Percentiles rank a stretch among this genome's conserved stretches.
Conservation (phyloP, 2,329 filamentous ascomycete species). For the Fusarium sp. region DNA sequence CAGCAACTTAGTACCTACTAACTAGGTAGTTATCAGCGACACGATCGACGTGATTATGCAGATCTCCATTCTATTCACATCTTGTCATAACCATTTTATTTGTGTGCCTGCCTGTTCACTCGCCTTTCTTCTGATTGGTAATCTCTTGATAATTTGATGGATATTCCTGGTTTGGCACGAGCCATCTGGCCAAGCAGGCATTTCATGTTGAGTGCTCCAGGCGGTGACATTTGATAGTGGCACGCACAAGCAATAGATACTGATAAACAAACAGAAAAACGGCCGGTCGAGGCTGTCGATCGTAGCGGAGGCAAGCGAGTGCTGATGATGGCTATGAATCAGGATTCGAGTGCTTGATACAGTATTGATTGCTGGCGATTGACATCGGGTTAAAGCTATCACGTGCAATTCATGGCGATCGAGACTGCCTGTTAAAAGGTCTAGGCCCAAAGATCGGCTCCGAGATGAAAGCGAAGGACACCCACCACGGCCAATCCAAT, state of each 20-base stretch:
- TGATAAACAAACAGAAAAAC: constrained; percentile 5
- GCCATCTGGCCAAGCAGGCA: constrained; percentile 34
- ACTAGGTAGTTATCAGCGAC: neutral
- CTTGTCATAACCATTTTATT: too few relatives aligned
- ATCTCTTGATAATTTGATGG: constrained; percentile 11
- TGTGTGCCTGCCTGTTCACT: too few relatives aligned
- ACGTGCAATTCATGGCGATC: constrained; percentile 18
- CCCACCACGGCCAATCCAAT: neutral
- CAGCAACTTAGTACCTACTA: too few relatives aligned
- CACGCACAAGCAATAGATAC: constrained; percentile 11
- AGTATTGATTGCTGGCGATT: constrained; percentile 12
- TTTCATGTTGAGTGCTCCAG: constrained; percentile 18
- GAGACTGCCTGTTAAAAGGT: constrained; percentile 19
- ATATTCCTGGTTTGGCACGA: constrained; percentile 40
- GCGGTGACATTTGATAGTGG: constrained; percentile 25
- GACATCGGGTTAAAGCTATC: constrained; percentile 2
- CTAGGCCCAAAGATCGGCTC: constrained; percentile 25
- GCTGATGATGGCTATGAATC: constrained; percentile 8
- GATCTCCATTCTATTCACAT: constrained; percentile 9
- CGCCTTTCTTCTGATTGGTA: constrained; percentile 32
- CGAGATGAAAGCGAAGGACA: constrained; percentile 19
- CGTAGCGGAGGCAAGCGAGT: constrained; percentile 3
- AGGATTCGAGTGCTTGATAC: constrained; percentile 4
- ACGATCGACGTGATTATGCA: constrained; percentile 20
- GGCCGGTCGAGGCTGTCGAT: constrained; percentile 39